Evolutionary conservation across 352 stramenopile species (phyloP).

Genomic region (Phytophthora pseudosyringae): DNA sequence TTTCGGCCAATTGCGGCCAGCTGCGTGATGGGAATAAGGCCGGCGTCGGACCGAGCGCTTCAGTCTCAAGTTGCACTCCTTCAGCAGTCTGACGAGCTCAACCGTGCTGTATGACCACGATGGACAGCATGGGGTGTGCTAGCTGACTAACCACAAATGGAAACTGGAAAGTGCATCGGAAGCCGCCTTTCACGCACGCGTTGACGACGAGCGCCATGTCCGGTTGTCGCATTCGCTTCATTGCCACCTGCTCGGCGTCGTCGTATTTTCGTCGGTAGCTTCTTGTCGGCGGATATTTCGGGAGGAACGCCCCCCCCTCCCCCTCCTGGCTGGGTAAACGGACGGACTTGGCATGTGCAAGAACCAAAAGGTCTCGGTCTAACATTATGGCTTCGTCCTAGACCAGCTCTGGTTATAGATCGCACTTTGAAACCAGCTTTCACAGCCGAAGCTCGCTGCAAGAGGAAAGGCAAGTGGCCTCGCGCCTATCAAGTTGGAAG

Average conservation of each 20-base stretch:
- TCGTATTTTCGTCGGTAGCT: too few relatives aligned
- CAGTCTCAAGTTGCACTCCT: background rate
- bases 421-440: too few relatives aligned
- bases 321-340: too few relatives aligned
- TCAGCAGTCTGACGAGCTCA: too few relatives aligned
- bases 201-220: background rate
- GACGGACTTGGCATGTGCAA: too few relatives aligned
- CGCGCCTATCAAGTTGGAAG: background rate
- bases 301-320: too few relatives aligned
- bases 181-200: conserved; percentile 10
- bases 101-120: background rate
- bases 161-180: background rate
- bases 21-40: conserved; percentile 25
- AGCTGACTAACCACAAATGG: background rate
- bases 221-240: background rate
- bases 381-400: too few relatives aligned
- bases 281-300: too few relatives aligned
- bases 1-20: conserved; percentile 1
- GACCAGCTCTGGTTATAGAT: too few relatives aligned
- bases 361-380: too few relatives aligned
- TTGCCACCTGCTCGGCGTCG: too few relatives aligned
- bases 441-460: too few relatives aligned
- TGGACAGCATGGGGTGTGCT: background rate
- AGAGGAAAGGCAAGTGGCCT: background rate
- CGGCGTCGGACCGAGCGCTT: conserved; percentile 23